Evolutionary conservation across 202 grass and related monocot genomes (phyloP).

Genomic region (Alloteropsis angusta): DNA sequence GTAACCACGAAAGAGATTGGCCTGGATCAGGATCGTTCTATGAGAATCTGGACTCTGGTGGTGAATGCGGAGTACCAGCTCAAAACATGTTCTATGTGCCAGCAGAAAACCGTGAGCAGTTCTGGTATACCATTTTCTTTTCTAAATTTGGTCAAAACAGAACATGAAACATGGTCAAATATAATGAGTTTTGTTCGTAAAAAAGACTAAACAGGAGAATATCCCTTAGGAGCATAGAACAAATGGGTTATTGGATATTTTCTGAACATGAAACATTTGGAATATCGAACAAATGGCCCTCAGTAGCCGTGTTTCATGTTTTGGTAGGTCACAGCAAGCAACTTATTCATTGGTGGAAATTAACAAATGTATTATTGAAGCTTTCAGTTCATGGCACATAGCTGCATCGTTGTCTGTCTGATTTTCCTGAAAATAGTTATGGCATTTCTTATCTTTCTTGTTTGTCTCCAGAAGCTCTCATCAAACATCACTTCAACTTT

Average conservation of each 20-base stretch:
- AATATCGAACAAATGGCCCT: too few relatives aligned
- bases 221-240: neutral
- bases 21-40: constrained; percentile 86
- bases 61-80: constrained; percentile 80
- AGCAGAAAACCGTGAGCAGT: too few relatives aligned
- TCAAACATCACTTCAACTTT: neutral
- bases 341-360: neutral
- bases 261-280: too few relatives aligned
- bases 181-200: too few relatives aligned
- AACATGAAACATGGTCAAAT: neutral
- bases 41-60: constrained; percentile 63
- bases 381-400: neutral
- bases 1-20: constrained; percentile 96
- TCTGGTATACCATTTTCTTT: constrained; percentile 38
- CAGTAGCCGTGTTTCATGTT: neutral
- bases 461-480: neutral
- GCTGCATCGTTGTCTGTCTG: neutral
- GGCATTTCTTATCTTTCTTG: neutral
- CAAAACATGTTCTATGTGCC: too few relatives aligned
- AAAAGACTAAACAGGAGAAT: neutral
- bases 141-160: neutral
- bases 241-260: too few relatives aligned
- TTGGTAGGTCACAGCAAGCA: neutral
- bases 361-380: neutral
- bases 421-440: neutral